Evolutionary conservation across 2,329 filamentous ascomycete species (phyloP).

Genomic region (Phialophora verrucosa): DNA sequence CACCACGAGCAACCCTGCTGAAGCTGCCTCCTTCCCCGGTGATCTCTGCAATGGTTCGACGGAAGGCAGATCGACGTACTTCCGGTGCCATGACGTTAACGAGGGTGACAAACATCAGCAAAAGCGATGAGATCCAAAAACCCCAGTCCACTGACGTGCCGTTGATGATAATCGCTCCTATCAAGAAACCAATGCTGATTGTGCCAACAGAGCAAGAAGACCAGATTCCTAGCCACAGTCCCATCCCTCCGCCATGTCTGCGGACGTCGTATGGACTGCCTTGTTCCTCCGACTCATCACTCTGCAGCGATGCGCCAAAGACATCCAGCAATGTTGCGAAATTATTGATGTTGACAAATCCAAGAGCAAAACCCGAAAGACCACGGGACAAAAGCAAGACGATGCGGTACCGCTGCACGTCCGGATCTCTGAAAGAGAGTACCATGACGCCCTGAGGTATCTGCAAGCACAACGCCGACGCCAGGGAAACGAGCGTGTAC

Average conservation of each 20-base stretch:
- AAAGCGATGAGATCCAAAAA: slow-evolving; percentile 73
- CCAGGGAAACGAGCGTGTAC: slow-evolving; percentile 72
- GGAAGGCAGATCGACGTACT: slow-evolving; percentile 70
- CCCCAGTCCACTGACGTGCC: slow-evolving; percentile 71
- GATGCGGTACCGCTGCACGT: slow-evolving; percentile 61
- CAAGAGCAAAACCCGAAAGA: slow-evolving; percentile 71
- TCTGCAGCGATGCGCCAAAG: slow-evolving; percentile 77
- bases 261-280: slow-evolving; percentile 71
- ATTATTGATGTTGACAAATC: slow-evolving; percentile 79
- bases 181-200: slow-evolving; percentile 71
- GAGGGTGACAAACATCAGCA: slow-evolving; percentile 68
- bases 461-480: slow-evolving; percentile 72
- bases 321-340: slow-evolving; percentile 73
- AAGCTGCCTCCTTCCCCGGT: slow-evolving; percentile 38
- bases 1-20: slow-evolving; percentile 68
- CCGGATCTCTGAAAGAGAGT: slow-evolving; percentile 61
- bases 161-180: slow-evolving; percentile 73
- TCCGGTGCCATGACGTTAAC: slow-evolving; percentile 75
- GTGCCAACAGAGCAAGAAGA: slow-evolving; percentile 78
- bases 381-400: slow-evolving; percentile 68
- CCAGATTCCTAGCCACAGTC: slow-evolving; percentile 79
- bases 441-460: slow-evolving; percentile 77
- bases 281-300: slow-evolving; percentile 71
- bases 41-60: slow-evolving; percentile 71
- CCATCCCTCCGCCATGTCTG: slow-evolving; percentile 77